Conservation (phyloP, 2,329 filamentous ascomycete species). For the Pestalotiopsis sp. region DNA sequence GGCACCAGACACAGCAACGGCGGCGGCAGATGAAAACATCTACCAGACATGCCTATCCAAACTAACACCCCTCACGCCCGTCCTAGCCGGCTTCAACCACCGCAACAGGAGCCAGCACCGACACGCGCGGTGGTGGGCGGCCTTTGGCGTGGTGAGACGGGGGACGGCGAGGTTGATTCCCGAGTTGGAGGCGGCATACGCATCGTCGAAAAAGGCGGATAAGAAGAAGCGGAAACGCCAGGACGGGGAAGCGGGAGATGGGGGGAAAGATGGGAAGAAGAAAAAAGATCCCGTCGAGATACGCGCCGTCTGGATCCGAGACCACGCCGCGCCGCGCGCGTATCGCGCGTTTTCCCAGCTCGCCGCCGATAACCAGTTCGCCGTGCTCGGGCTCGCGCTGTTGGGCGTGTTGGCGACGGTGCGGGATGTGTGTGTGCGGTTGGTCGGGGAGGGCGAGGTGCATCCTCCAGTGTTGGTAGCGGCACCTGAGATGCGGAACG, state of each 20-base stretch:
- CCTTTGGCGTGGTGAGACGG: conserved; percentile 73
- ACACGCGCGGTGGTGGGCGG: conserved; percentile 77
- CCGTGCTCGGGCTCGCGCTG: conserved; percentile 71
- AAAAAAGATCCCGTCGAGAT: conserved; percentile 17
- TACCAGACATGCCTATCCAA: conserved; percentile 23
- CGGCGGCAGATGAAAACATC: not conserved
- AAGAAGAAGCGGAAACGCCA: conserved; percentile 42
- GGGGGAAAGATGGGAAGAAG: conserved; percentile 9
- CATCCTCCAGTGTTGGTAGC: not conserved
- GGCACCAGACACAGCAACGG: not conserved
- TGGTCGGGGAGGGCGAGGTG: conserved; percentile 30
- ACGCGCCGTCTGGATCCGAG: conserved; percentile 42
- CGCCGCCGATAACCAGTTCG: conserved; percentile 73
- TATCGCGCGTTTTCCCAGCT: conserved; percentile 71
- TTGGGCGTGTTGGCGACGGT: conserved; percentile 66
- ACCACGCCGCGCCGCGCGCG: conserved; percentile 41
- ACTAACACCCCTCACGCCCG: conserved; percentile 45
- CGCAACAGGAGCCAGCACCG: conserved; percentile 93
- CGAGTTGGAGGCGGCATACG: conserved; percentile 31
- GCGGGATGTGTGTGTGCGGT: conserved; percentile 43
- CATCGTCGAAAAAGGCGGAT: conserved; percentile 10
- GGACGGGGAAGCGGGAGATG: conserved; percentile 30
- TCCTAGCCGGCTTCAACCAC: conserved; percentile 75
- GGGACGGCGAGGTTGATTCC: conserved; percentile 58
- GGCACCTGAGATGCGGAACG: not conserved